Percentiles rank a stretch among this genome's conserved stretches.
phyloP scores from a whole-genome alignment of 495 filamentous ascomycete species.

The Trichoderma virens region DNA sequence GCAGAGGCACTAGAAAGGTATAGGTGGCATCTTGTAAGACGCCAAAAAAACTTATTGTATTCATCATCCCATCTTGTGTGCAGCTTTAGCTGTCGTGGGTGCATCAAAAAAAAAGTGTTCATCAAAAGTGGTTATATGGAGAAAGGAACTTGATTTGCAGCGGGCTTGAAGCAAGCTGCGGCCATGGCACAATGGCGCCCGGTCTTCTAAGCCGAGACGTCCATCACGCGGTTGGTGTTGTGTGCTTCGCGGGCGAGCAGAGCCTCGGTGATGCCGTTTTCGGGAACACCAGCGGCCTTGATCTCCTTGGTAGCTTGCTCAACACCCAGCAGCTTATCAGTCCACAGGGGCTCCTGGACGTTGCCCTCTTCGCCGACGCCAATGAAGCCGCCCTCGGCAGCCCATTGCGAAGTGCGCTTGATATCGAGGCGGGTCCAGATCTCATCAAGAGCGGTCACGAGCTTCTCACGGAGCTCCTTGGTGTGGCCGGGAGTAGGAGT shows the following conservation, averaged over 20 bases:
- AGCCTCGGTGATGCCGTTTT: conserved; percentile 25
- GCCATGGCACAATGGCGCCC: not conserved
- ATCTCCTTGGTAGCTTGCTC: conserved; percentile 42
- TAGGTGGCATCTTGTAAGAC: not conserved
- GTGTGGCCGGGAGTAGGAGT: conserved; percentile 92
- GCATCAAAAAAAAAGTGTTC: not conserved
- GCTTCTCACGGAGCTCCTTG: conserved; percentile 69
- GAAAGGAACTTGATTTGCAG: conserved; percentile 2
- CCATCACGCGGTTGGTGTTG: conserved; percentile 6
- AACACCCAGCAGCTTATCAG: conserved; percentile 74
- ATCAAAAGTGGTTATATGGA: not conserved
- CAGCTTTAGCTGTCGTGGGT: not conserved
- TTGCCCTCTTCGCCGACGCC: conserved; percentile 70
- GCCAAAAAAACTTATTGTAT: not conserved
- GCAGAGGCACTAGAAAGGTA: not conserved
- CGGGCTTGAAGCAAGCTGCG: not conserved
- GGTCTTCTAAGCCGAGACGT: conserved; percentile 12
- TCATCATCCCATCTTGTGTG: not conserved
- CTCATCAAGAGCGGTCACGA: conserved; percentile 74
- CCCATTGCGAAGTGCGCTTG: conserved; percentile 88
- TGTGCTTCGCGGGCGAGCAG: conserved; percentile 29
- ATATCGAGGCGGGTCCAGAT: conserved; percentile 85
- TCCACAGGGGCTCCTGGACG: conserved; percentile 64
- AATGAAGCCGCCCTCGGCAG: conserved; percentile 83
- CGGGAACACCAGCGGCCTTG: conserved; percentile 27